Evolutionary conservation across 371 early-diverging fungal species (phyloP), one percentile per base, ranked within the genome.

Genomic region (Mortierella sp.): DNA sequence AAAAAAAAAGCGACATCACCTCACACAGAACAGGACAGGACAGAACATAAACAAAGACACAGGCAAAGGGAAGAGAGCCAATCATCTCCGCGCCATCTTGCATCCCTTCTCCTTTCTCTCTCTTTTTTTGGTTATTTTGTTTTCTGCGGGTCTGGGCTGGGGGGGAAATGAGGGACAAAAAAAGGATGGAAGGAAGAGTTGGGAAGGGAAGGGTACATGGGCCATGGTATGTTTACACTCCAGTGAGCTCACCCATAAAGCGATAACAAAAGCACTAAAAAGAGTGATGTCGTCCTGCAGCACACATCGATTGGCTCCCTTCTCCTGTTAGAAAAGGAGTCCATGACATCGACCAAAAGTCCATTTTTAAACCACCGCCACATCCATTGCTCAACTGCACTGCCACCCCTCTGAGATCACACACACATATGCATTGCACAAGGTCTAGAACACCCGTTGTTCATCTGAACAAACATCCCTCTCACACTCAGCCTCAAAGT

Each of bases 201-300:
- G 48, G 13, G 48, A 13, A 46, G 48, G 48, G 13, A 46, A 13
- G 48, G 48, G 48, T 46, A 46, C 48, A 46, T 9, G 5, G 48
- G 1, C 48, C 48, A 46, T 46, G 48, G 48, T 46, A 46, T 13
- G 43, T 40, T 40, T 2, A 40, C 43, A 40, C 43, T 40, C 43
- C 43, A 40, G 6, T 4, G 43, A 40, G 43, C 43, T 40, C 43
- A 40, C 43, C 43, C 2, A 2, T 40, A 9, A 55, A 55, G 55
- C 2, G 21, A 5, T 1, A 53, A 1, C 2, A 37, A 34, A 43
- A 40, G 53, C 11, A 19, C 59, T 5, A 43, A 11, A 19, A 8
- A 76, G 50, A 44, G 71, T 77, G 76, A 76, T 76, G 76, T 76
- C 76, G 76, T 48, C 19, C 3, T 64, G 77, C 71, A 77, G 26